Evolutionary conservation across 2,329 filamentous ascomycete genomes (phyloP).

Genomic region (Teratosphaeria epicoccoides): DNA sequence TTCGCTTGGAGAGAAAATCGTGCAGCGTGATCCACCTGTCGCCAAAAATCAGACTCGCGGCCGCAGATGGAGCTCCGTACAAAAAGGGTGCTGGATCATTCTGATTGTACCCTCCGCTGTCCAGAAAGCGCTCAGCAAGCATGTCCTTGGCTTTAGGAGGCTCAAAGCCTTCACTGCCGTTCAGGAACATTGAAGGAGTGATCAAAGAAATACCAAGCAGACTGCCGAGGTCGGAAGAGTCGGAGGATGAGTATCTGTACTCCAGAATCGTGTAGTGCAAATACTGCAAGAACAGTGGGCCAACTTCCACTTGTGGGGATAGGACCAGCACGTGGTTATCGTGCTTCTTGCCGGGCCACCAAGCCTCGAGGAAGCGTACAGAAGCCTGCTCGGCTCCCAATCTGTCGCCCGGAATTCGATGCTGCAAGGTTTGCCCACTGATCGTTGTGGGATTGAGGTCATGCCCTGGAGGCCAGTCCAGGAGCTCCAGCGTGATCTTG

Average conservation of each 20-base stretch:
- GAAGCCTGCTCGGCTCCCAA: slow-evolving; percentile 60
- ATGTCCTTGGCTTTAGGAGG: slow-evolving; percentile 34
- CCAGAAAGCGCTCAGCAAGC: slow-evolving; percentile 18
- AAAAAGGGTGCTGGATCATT: slow-evolving; percentile 52
- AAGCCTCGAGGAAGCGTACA: slow-evolving; percentile 70
- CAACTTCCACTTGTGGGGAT: slow-evolving; percentile 69
- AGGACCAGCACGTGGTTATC: slow-evolving; percentile 73
- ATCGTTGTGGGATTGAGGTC: slow-evolving; percentile 32
- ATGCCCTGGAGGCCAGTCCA: slow-evolving; percentile 56
- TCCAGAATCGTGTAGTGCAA: slow-evolving; percentile 67
- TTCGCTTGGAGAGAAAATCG: slow-evolving; percentile 58
- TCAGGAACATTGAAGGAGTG: slow-evolving; percentile 53
- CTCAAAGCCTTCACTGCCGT: slow-evolving; percentile 48
- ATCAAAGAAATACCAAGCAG: slow-evolving; percentile 74
- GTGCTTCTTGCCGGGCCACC: slow-evolving; percentile 60
- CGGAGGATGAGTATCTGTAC: slow-evolving; percentile 57
- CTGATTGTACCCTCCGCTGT: slow-evolving; percentile 15
- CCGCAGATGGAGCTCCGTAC: slow-evolving; percentile 75
- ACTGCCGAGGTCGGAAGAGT: slow-evolving; percentile 38
- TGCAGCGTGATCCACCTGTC: slow-evolving; percentile 82
- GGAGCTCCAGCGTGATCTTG: slow-evolving; percentile 49
- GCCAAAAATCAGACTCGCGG: slow-evolving; percentile 73
- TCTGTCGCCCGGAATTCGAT: slow-evolving; percentile 54
- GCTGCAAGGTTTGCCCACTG: slow-evolving; percentile 55
- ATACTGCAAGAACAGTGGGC: slow-evolving; percentile 75